Percentiles rank a stretch among this genome's conserved stretches.
These are phyloP conservation scores for Colletotrichum horii DNA, from an alignment of 2,329 filamentous ascomycete species.

Conservation along the genomic window DNA sequence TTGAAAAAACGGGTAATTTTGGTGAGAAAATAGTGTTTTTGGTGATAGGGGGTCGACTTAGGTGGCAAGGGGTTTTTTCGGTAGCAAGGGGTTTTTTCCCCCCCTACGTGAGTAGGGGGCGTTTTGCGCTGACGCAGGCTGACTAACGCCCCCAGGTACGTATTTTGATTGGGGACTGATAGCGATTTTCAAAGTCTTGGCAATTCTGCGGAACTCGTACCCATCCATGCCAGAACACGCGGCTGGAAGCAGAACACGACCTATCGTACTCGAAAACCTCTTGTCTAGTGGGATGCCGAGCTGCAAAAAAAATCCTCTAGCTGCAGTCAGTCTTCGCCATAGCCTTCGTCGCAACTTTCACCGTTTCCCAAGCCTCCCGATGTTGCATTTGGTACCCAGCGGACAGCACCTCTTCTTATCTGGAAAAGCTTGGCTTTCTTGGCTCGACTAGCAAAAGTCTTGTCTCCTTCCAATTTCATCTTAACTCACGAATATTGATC, in stretches of 20 bases:
- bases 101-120: too few relatives aligned
- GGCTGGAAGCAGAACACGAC: background rate
- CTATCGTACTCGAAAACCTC: background rate
- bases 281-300: background rate
- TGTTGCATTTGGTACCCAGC: slow-evolving; percentile 2
- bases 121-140: too few relatives aligned
- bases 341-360: background rate
- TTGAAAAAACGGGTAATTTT: too few relatives aligned
- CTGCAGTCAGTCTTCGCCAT: background rate
- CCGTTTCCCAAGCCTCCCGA: background rate
- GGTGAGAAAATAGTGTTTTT: too few relatives aligned
- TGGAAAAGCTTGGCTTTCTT: slow-evolving; percentile 22
- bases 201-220: background rate
- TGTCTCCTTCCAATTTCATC: slow-evolving; percentile 21
- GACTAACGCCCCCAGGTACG: too few relatives aligned
- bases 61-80: too few relatives aligned
- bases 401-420: slow-evolving; percentile 5
- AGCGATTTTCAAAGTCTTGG: background rate
- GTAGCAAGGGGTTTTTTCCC: too few relatives aligned
- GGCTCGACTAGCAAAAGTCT: slow-evolving; percentile 9
- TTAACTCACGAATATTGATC: background rate
- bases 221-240: background rate
- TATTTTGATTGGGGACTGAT: background rate
- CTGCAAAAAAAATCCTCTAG: background rate
- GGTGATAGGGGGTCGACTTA: too few relatives aligned